These are phyloP conservation scores for Russula sp. DNA, from an alignment of 768 basidiomycete species.

Conservation along the genomic window DNA sequence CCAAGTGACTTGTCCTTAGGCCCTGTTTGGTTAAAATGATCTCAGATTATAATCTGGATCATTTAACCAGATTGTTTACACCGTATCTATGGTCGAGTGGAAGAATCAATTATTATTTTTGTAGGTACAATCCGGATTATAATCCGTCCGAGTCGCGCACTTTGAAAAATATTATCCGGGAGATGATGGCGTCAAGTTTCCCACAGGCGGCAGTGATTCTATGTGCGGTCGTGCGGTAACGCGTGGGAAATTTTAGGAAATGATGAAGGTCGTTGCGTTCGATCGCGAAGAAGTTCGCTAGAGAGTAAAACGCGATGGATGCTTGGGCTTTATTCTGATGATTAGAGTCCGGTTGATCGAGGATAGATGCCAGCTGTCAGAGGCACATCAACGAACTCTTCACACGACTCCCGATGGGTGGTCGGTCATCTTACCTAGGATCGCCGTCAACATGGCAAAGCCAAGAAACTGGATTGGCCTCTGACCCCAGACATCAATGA, in stretches of 20 bases:
- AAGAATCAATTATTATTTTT: too few relatives aligned
- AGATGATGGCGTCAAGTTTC: conserved; percentile 46
- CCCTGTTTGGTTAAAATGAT: too few relatives aligned
- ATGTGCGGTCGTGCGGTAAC: conserved; percentile 44
- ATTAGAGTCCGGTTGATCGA: background rate
- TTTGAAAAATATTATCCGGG: conserved; percentile 40
- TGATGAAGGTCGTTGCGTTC: conserved; percentile 46
- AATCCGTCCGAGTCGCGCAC: conserved; percentile 10
- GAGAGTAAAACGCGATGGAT: conserved; percentile 42
- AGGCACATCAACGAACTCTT: conserved; percentile 33
- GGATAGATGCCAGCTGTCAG: conserved; percentile 22
- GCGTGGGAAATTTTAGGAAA: conserved; percentile 47
- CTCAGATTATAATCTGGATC: too few relatives aligned
- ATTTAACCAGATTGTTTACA: too few relatives aligned
- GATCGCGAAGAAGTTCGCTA: conserved; percentile 45
- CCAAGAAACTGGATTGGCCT: conserved; percentile 81
- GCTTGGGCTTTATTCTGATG: conserved; percentile 42
- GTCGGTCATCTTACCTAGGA: conserved; percentile 52
- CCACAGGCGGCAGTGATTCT: conserved; percentile 46
- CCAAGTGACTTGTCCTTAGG: conserved; percentile 35
- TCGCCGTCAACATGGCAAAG: conserved; percentile 59
- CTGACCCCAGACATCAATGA: conserved; percentile 78
- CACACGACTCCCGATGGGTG: conserved; percentile 30
- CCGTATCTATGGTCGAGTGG: too few relatives aligned
- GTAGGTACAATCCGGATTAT: too few relatives aligned